Evolutionary conservation across 2,329 filamentous ascomycete species (phyloP), one percentile per base, ranked within the genome.

Genomic region (Teratosphaeria zuluensis): DNA sequence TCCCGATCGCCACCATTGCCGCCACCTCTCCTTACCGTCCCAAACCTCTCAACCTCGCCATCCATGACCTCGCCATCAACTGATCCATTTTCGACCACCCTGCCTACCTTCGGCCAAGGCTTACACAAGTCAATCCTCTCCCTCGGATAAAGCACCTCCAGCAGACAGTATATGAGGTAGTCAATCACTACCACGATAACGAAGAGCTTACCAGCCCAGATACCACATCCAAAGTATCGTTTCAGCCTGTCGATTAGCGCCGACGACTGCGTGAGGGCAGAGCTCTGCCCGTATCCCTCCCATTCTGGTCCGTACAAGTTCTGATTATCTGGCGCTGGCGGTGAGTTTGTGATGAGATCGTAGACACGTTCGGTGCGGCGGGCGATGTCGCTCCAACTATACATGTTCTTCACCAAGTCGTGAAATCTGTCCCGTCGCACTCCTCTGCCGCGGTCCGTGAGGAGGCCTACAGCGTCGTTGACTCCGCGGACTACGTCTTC

Each of bases 151-250:
- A 85, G 88, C 74, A 95, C 84, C 73, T 99, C 94, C 56, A 96
- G 79, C 54, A 95, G 84, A 54, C 96, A 80, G 67, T 91, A 96
- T 56, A 99, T 81, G 54, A 99, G 76, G 68, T 96, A 99, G 74
- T 99, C 94, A 56, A 99, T 87, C 59, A 97, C 85, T 11, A 92
- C 92, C 64, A 92, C 96, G 1, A 99, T 78, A 68, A 94, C 96
- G 69, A 99, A 99, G 8, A 99, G 79, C 75, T 99, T 99, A 38
- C 94, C 94, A 0, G 94, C 94, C 94, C 94, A 99, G 55, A 97
- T 92, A 35, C 94, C 94, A 70, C 95, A 99, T 8, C 94, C 94
- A 69, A 96, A 99, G 74, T 99, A 99, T 60, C 94, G 80, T 76
- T 99, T 99, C 21, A 99, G 76, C 21, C 94, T 84, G 71, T 99